phyloP scores from a whole-genome alignment of 371 early-diverging fungal species.

The Mortierella sp. region DNA sequence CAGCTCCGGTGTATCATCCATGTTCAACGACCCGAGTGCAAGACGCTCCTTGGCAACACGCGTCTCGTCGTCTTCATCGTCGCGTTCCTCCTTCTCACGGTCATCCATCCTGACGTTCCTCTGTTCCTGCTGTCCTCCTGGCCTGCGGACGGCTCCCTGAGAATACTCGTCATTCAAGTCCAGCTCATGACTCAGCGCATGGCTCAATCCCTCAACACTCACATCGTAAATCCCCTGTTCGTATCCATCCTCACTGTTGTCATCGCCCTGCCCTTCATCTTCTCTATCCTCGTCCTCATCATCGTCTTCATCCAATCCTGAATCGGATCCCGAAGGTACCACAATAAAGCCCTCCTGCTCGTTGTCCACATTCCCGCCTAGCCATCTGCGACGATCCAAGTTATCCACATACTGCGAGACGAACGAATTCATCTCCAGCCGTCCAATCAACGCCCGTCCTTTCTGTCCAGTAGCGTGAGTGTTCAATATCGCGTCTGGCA shows the following conservation, averaged over 20 bases:
- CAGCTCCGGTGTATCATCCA: constrained; percentile 53
- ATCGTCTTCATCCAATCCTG: constrained; percentile 25
- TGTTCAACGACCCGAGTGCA: constrained; percentile 48
- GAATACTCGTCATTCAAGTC: constrained; percentile 19
- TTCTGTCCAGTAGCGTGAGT: constrained; percentile 43
- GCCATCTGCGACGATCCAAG: constrained; percentile 48
- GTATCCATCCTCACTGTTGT: constrained; percentile 12
- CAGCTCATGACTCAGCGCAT: constrained; percentile 36
- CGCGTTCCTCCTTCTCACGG: constrained; percentile 23
- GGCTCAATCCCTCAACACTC: constrained; percentile 35
- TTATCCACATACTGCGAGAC: constrained; percentile 56
- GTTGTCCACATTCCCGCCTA: constrained; percentile 35
- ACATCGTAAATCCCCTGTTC: constrained; percentile 26
- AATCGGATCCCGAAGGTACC: constrained; percentile 38
- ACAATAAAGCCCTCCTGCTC: constrained; percentile 49
- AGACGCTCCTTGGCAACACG: constrained; percentile 40
- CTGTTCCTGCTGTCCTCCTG: constrained; percentile 15
- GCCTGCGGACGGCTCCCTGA: constrained; percentile 15
- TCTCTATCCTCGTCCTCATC: constrained; percentile 22
- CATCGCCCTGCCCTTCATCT: constrained; percentile 15
- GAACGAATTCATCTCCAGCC: constrained; percentile 54
- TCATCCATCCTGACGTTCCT: not conserved
- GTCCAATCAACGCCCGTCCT: constrained; percentile 33
- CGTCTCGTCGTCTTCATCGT: constrained; percentile 50
- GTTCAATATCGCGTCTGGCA: constrained; percentile 50